Percentiles rank a stretch among this genome's conserved stretches.
phyloP scores from a whole-genome alignment of 139 green algal species.

The Astrephomene gubernaculifera region DNA sequence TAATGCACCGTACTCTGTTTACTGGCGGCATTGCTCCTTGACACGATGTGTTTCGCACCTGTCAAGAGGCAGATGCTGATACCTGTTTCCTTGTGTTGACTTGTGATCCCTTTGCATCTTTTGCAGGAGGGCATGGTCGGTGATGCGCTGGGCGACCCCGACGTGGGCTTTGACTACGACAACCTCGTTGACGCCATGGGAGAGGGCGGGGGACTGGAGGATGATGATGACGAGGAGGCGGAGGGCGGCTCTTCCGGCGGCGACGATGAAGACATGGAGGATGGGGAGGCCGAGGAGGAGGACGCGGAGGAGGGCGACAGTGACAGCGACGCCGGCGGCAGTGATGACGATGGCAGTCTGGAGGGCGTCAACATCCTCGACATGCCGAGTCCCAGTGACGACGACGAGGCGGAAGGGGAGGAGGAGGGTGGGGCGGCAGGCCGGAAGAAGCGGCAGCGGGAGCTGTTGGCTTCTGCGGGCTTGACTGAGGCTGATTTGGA shows the following conservation, averaged over 20 bases:
- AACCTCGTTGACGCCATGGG: slow-evolving; percentile 67
- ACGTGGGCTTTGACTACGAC: slow-evolving; percentile 70
- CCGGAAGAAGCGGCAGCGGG: slow-evolving; percentile 11
- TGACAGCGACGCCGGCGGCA: slow-evolving; percentile 19
- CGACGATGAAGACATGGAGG: too few relatives aligned
- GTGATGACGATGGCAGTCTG: slow-evolving; percentile 17
- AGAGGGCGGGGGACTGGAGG: slow-evolving; percentile 5
- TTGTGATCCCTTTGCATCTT: too few relatives aligned
- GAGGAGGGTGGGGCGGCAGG: not conserved
- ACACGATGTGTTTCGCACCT: too few relatives aligned
- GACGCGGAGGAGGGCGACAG: slow-evolving; percentile 24
- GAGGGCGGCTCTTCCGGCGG: not conserved
- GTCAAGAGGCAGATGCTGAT: too few relatives aligned
- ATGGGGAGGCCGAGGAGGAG: not conserved
- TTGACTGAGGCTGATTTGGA: not conserved
- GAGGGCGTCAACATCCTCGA: slow-evolving; percentile 21
- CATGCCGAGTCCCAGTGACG: slow-evolving; percentile 11
- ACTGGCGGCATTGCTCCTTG: too few relatives aligned
- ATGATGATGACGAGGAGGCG: slow-evolving; percentile 19
- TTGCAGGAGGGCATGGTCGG: slow-evolving; percentile 52
- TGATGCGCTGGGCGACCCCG: slow-evolving; percentile 52
- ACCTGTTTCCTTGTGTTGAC: too few relatives aligned
- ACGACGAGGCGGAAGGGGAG: slow-evolving; percentile 38
- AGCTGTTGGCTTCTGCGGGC: not conserved
- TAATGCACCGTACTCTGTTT: too few relatives aligned